Percentiles rank a stretch among this genome's conserved stretches.
Conservation (phyloP, 768 basidiomycete species). For the Mycena latifolia region DNA sequence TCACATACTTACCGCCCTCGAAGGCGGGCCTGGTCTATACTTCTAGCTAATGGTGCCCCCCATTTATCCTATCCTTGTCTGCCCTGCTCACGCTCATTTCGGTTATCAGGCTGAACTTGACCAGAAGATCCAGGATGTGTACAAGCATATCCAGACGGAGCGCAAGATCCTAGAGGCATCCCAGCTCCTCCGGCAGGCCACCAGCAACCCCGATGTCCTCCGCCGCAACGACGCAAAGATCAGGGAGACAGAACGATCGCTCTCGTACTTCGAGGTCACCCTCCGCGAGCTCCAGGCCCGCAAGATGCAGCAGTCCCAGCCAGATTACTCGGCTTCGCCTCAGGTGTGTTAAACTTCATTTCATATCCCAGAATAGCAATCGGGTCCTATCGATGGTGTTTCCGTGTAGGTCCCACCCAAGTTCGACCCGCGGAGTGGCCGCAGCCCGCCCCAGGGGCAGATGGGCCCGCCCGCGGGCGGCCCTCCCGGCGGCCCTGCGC, state of each 20-base stretch:
- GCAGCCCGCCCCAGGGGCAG: constrained; percentile 46
- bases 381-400: constrained; percentile 37
- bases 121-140: constrained; percentile 93
- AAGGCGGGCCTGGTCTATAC: constrained; percentile 27
- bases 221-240: constrained; percentile 87
- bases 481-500: constrained; percentile 11
- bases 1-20: constrained; percentile 18
- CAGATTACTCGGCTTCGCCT: constrained; percentile 58
- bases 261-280: constrained; percentile 90
- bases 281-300: constrained; percentile 85
- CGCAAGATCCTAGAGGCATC: constrained; percentile 93
- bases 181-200: constrained; percentile 82
- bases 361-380: constrained; percentile 31
- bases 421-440: constrained; percentile 55
- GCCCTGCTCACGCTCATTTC: constrained; percentile 15
- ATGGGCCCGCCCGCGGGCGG: constrained; percentile 2
- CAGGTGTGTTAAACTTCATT: constrained; percentile 49
- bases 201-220: constrained; percentile 88
- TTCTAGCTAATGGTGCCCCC: constrained; percentile 36
- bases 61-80: constrained; percentile 15
- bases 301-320: constrained; percentile 73
- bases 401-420: constrained; percentile 64
- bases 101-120: constrained; percentile 73
- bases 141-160: constrained; percentile 92
- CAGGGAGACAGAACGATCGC: constrained; percentile 84